A percentile compares a stretch with the other conserved stretches of the same genome.
These are phyloP conservation scores for Monosporascus cannonballus DNA, from an alignment of 2,329 filamentous ascomycete species.

Conservation along the genomic window DNA sequence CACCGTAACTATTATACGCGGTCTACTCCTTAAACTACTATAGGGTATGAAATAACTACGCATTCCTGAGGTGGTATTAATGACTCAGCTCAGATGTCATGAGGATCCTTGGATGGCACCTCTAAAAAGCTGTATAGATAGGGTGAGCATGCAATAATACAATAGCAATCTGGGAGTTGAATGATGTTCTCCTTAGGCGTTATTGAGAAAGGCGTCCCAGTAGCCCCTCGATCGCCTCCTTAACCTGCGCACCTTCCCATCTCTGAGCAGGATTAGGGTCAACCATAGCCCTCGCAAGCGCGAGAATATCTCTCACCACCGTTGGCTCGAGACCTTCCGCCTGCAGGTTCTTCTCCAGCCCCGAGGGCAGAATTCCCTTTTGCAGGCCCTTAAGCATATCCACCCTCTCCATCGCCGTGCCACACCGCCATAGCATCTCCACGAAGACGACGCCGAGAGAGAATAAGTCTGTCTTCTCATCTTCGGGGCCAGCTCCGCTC, in stretches of 20 bases:
- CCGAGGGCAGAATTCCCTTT: slow-evolving; percentile 13
- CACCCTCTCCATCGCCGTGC: slow-evolving; percentile 43
- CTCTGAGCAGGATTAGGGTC: slow-evolving; percentile 16
- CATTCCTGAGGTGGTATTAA: no score
- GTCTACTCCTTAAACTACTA: no score
- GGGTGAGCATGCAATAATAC: no score
- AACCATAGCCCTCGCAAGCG: slow-evolving; percentile 18
- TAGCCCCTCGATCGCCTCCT: slow-evolving; percentile 12
- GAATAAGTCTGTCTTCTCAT: slow-evolving; percentile 55
- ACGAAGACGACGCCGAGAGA: slow-evolving; percentile 55
- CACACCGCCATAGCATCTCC: slow-evolving; percentile 52
- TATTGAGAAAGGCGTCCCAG: slow-evolving; percentile 1
- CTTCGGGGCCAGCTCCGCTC: slow-evolving; percentile 15
- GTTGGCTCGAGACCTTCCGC: slow-evolving; percentile 13
- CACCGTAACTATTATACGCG: no score
- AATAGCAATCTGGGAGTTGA: no score
- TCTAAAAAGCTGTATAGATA: no score
- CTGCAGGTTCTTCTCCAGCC: slow-evolving; percentile 8
- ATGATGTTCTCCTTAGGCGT: no score
- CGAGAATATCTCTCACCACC: slow-evolving; percentile 10
- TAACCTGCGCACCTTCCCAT: slow-evolving; percentile 16
- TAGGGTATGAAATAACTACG: no score
- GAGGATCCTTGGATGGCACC: no score
- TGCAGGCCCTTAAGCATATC: slow-evolving; percentile 21
- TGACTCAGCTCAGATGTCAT: no score